A percentile compares a stretch with the other conserved stretches of the same genome.
These are phyloP conservation scores for Closterium sp. DNA, from an alignment of 139 green algal species.

Conservation along the genomic window DNA sequence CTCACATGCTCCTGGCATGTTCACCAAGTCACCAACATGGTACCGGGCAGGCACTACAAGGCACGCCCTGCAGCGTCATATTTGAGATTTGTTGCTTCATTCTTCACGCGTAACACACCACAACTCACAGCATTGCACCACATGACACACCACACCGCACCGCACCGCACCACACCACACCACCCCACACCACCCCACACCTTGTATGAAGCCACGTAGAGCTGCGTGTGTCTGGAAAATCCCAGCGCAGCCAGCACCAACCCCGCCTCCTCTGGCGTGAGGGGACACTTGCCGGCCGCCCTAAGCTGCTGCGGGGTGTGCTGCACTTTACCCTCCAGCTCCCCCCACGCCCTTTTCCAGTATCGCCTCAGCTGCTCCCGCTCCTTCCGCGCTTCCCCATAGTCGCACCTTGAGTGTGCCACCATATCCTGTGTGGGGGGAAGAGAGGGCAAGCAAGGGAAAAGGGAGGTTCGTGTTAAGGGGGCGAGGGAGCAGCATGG, in stretches of 20 bases:
- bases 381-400: slow-evolving; percentile 26
- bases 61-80: no score
- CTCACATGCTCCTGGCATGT: no score
- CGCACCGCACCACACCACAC: background rate
- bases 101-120: no score
- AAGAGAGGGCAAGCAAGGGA: no score
- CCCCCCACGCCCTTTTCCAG: slow-evolving; percentile 27
- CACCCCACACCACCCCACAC: background rate
- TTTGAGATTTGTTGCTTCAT: no score
- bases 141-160: background rate
- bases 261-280: slow-evolving; percentile 45
- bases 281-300: slow-evolving; percentile 38
- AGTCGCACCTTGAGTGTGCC: slow-evolving; percentile 45
- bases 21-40: no score
- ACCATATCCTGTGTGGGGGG: slow-evolving; percentile 35
- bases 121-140: background rate
- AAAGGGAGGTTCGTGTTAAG: no score
- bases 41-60: no score
- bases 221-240: slow-evolving; percentile 10
- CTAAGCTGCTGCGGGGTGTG: slow-evolving; percentile 23
- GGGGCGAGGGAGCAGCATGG: no score
- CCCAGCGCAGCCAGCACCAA: slow-evolving; percentile 41
- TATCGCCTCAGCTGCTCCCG: slow-evolving; percentile 11
- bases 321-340: slow-evolving; percentile 9
- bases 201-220: slow-evolving; percentile 43